Conservation (phyloP, 805 yeast genomes). For the Wickerhamiella qilinensis region DNA sequence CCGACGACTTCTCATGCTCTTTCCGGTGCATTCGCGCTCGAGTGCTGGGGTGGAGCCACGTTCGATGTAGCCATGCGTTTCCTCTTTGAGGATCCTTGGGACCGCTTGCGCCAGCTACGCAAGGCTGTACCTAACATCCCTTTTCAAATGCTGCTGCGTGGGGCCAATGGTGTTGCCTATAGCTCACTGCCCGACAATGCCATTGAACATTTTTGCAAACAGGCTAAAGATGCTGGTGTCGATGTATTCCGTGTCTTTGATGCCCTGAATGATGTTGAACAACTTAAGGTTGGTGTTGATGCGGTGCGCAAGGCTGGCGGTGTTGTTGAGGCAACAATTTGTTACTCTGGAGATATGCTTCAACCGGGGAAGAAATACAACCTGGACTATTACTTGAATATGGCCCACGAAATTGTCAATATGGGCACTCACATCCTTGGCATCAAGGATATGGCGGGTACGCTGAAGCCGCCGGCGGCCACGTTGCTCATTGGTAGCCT, state of each 20-base stretch:
- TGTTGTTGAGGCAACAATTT: slow-evolving; percentile 95
- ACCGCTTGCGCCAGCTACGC: slow-evolving; percentile 74
- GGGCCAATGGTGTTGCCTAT: slow-evolving; percentile 98
- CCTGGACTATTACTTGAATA: slow-evolving; percentile 68
- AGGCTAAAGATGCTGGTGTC: slow-evolving; percentile 92
- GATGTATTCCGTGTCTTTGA: slow-evolving; percentile 97
- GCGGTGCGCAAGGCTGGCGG: slow-evolving; percentile 98
- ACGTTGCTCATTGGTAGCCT: slow-evolving; percentile 59
- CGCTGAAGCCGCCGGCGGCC: slow-evolving; percentile 92
- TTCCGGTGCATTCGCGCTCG: slow-evolving; percentile 82
- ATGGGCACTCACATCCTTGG: slow-evolving; percentile 97
- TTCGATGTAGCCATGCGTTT: slow-evolving; percentile 98
- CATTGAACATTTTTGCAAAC: slow-evolving; percentile 87
- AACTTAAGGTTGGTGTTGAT: slow-evolving; percentile 90
- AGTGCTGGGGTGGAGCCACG: slow-evolving; percentile 99
- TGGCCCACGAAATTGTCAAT: slow-evolving; percentile 67
- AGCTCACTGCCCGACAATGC: slow-evolving; percentile 97
- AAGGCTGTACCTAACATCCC: slow-evolving; percentile 93
- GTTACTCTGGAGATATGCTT: slow-evolving; percentile 98
- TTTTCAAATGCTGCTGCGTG: slow-evolving; percentile 97
- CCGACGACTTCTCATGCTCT: slow-evolving; percentile 85
- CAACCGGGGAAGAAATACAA: slow-evolving; percentile 92
- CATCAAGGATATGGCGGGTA: slow-evolving; percentile 99
- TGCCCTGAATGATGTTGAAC: slow-evolving; percentile 92
- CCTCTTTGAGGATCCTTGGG: slow-evolving; percentile 98